Percentiles rank a stretch among this genome's conserved stretches.
Evolutionary conservation across 768 basidiomycete species (phyloP).

Genomic region (Amanita pseudoporphyria): DNA sequence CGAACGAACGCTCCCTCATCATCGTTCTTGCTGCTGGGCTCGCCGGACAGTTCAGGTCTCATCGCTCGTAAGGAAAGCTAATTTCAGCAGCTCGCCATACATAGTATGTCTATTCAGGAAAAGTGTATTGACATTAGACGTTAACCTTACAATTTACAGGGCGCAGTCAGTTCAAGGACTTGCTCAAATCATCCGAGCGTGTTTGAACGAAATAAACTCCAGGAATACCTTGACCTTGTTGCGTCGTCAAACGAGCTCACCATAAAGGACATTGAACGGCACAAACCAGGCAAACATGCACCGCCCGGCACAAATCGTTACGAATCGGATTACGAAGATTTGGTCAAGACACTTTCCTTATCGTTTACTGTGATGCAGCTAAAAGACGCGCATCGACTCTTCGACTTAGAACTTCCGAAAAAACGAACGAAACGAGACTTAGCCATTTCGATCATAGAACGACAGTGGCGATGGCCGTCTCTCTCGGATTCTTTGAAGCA

Average conservation of each 20-base stretch:
- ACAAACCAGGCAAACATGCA: conserved; percentile 33
- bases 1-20: not conserved
- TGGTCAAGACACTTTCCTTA: conserved; percentile 42
- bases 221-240: conserved; percentile 48
- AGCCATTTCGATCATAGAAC: conserved; percentile 48
- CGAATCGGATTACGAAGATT: conserved; percentile 38
- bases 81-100: not conserved
- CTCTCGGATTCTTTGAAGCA: conserved; percentile 40
- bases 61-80: not conserved
- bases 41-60: not conserved
- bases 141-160: not conserved
- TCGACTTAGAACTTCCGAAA: conserved; percentile 27
- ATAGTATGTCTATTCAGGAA: not conserved
- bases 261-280: conserved; percentile 53
- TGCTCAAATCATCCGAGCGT: conserved; percentile 13
- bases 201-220: conserved; percentile 36
- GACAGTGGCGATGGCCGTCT: conserved; percentile 63
- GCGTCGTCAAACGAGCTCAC: conserved; percentile 36
- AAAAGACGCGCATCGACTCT: conserved; percentile 39
- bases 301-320: conserved; percentile 36
- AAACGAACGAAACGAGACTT: conserved; percentile 28
- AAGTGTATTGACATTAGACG: not conserved
- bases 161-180: too few species aligned
- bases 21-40: not conserved
- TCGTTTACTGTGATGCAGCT: conserved; percentile 62